Evolutionary conservation across 139 green algal species (phyloP), one percentile per base, ranked within the genome.

Genomic region (Monoraphidium neglectum): DNA sequence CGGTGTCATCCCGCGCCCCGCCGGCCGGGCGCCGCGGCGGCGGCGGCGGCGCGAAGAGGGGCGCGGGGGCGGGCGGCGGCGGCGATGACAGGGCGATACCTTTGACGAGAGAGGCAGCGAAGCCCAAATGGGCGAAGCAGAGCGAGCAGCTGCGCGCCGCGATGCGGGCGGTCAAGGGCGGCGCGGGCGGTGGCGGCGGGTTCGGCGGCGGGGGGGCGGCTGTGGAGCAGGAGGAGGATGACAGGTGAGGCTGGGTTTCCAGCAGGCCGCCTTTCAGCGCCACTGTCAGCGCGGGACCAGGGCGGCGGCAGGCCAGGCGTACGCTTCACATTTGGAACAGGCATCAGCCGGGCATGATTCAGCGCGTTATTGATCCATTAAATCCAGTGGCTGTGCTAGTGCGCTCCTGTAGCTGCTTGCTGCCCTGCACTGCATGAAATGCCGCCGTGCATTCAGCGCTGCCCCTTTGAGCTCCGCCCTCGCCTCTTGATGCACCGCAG

Each of bases 71-170:
- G 33, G 38, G 2, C 56, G 67, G 56, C 56, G 56, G 70, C 70
- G 54, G 70, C 70, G 67, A 28, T 36, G 33, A 38, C 26, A 24
- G 24, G 23, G 26, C 21, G 8, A 38, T n/a, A n/a, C n/a, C n/a
- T n/a, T n/a, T n/a, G n/a, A n/a, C n/a, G n/a, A n/a, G 6, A 57
- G 33, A 37, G 38, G 24, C 47, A 49, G 54, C 32, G 40, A 74
- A 69, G 67, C 59, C 76, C 53, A 88, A 87, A 72, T 93, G 89
- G 89, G 87, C 90, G 80, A 26, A 74, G 62, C 83, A 93, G 77
- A 88, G 80, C 33, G 80, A 89, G 54, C 83, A 89, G 80, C 76
- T 93, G 70, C 76, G 89, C 1, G 60, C 40, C 1, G 88, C 86
- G 0, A 90, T 93, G 84, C 2, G 73, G 0, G 63, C 73, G 33